Evolutionary conservation across 192 early-diverging fungal species (phyloP).

Genomic region (Coemansia sp.): DNA sequence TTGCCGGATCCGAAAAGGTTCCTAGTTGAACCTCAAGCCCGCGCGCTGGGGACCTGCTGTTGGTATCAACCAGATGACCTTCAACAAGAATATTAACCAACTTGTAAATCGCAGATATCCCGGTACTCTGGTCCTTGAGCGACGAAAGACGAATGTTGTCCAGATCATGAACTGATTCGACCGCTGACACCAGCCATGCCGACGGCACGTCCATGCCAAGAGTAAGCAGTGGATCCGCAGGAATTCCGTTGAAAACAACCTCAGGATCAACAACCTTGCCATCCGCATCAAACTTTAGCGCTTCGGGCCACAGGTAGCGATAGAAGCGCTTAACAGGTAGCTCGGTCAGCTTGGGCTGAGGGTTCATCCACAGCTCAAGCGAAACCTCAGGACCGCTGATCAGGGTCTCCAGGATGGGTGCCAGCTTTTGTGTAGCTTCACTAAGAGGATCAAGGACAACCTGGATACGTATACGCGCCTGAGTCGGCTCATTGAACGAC

Average conservation of each 20-base stretch:
- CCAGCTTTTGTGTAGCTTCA: conserved; percentile 76
- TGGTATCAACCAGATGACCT: conserved; percentile 79
- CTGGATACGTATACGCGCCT: conserved; percentile 40
- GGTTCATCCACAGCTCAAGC: conserved; percentile 71
- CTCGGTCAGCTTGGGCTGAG: conserved; percentile 56
- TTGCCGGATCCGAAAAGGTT: conserved; percentile 58
- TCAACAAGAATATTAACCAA: conserved; percentile 87
- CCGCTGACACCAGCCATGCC: conserved; percentile 87
- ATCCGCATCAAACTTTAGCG: conserved; percentile 63
- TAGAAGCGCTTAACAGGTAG: conserved; percentile 88
- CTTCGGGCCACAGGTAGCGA: conserved; percentile 72
- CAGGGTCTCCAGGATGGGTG: conserved; percentile 69
- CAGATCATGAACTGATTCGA: conserved; percentile 79
- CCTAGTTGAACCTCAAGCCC: conserved; percentile 89
- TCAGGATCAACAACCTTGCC: conserved; percentile 42
- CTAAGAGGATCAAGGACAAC: conserved; percentile 79
- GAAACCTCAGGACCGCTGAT: conserved; percentile 62
- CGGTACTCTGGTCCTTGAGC: conserved; percentile 38
- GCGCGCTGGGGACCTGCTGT: conserved; percentile 73
- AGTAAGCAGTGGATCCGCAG: conserved; percentile 78
- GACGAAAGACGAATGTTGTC: conserved; percentile 82
- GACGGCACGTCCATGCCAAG: conserved; percentile 85
- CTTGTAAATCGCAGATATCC: conserved; percentile 74
- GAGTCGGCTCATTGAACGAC: conserved; percentile 7
- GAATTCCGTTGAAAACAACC: conserved; percentile 74